Evolutionary conservation across 441 rosid species (phyloP).

Genomic region (Eruca vesicaria): DNA sequence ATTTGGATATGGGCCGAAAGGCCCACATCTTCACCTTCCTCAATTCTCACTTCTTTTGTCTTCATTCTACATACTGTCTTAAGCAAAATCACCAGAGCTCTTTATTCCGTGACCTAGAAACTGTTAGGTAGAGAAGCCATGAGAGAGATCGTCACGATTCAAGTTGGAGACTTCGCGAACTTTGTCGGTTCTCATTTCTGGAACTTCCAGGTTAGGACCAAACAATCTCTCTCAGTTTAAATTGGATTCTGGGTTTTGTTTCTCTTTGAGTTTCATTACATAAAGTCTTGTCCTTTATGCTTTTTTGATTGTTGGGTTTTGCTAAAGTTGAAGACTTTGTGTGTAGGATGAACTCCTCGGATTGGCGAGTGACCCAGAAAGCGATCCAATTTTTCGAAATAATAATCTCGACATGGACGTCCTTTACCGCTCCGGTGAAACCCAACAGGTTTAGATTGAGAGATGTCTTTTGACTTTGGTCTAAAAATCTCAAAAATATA

Average conservation of each 20-base stretch:
- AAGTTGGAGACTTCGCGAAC: conserved; percentile 82
- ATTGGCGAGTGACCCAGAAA: conserved; percentile 65
- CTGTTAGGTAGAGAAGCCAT: conserved; percentile 21
- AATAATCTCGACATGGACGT: conserved; percentile 66
- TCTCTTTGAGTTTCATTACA: neutral
- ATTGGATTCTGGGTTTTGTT: conserved; percentile 7
- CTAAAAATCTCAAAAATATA: neutral
- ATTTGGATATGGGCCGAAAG: neutral
- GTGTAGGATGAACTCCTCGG: conserved; percentile 90
- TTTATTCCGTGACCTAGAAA: neutral
- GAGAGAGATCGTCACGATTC: conserved; percentile 81
- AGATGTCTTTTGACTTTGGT: conserved; percentile 12
- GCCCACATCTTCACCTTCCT: conserved; percentile 12
- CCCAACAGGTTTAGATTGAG: conserved; percentile 52
- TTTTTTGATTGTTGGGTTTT: neutral
- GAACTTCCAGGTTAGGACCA: conserved; percentile 96
- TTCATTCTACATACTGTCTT: no score
- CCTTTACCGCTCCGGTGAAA: conserved; percentile 80
- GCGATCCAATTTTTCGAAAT: conserved; percentile 66
- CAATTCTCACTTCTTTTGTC: no score
- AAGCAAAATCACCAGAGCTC: neutral
- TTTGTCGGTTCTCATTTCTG: conserved; percentile 94
- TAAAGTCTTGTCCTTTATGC: neutral
- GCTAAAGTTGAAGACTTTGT: neutral
- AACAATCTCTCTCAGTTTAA: no score